Conservation (phyloP, 805 yeast genomes). For the Candida wancherniae region DNA sequence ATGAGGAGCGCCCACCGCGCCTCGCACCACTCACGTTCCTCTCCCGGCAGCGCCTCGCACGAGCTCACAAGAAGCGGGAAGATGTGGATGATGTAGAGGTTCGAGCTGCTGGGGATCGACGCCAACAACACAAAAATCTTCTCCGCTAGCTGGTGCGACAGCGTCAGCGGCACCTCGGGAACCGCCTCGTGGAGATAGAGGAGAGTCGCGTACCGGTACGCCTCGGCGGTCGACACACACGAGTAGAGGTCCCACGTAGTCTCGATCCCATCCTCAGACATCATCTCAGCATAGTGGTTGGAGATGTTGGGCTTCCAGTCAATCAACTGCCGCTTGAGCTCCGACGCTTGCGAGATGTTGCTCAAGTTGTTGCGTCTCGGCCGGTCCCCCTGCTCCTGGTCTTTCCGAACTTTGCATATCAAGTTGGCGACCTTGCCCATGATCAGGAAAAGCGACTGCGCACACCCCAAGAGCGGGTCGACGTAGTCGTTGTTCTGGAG, state of each 20-base stretch:
- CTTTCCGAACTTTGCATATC: slow-evolving; percentile 45
- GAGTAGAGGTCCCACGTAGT: slow-evolving; percentile 51
- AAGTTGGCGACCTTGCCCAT: slow-evolving; percentile 61
- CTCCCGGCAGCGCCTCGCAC: slow-evolving; percentile 57
- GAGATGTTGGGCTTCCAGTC: slow-evolving; percentile 52
- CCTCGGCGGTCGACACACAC: slow-evolving; percentile 66
- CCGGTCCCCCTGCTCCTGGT: slow-evolving; percentile 17
- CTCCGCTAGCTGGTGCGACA: slow-evolving; percentile 54
- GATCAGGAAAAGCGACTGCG: slow-evolving; percentile 57
- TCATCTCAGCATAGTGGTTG: slow-evolving; percentile 30
- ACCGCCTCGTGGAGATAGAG: slow-evolving; percentile 65
- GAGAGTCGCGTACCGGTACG: slow-evolving; percentile 56
- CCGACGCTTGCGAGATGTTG: slow-evolving; percentile 51
- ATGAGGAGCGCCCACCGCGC: slow-evolving; percentile 53
- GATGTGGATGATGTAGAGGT: slow-evolving; percentile 55
- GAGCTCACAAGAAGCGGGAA: slow-evolving; percentile 62
- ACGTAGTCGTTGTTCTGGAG: slow-evolving; percentile 37
- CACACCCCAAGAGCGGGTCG: slow-evolving; percentile 66
- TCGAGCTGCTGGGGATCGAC: slow-evolving; percentile 55
- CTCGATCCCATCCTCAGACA: slow-evolving; percentile 18
- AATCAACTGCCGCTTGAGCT: slow-evolving; percentile 47
- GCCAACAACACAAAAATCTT: slow-evolving; percentile 57
- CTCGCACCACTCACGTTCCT: slow-evolving; percentile 59
- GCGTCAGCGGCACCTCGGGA: slow-evolving; percentile 57
- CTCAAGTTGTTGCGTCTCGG: slow-evolving; percentile 35